Evolutionary conservation across 2,329 filamentous ascomycete species (phyloP).

Genomic region (Biscogniauxia sp.): DNA sequence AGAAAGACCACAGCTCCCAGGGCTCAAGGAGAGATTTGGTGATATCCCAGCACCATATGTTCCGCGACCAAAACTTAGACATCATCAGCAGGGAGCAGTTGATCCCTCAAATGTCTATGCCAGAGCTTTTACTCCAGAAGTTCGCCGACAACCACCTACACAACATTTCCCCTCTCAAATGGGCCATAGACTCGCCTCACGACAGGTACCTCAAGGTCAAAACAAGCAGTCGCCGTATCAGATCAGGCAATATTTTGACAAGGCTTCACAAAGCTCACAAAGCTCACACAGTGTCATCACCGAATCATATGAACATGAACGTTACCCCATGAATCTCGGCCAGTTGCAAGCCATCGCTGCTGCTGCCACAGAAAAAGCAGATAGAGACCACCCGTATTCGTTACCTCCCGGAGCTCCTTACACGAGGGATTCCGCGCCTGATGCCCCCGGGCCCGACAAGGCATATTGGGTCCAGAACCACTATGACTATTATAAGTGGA

Average conservation of each 20-base stretch:
- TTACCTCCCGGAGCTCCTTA: not conserved
- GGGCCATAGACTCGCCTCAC: not conserved
- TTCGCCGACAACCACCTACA: not conserved
- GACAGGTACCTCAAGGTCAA: not conserved
- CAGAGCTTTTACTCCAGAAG: not conserved
- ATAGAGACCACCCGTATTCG: not conserved
- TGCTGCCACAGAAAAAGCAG: not conserved
- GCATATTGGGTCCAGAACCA: not conserved
- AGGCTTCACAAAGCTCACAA: not conserved
- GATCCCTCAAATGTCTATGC: not conserved
- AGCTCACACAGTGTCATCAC: not conserved
- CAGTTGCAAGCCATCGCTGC: not conserved
- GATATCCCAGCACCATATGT: too few relatives aligned
- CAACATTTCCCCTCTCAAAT: not conserved
- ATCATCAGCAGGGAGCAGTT: not conserved
- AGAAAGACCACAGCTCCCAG: too few relatives aligned
- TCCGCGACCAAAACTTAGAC: not conserved
- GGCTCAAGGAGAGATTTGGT: too few relatives aligned
- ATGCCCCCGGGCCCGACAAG: not conserved
- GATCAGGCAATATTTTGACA: not conserved
- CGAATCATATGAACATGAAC: not conserved
- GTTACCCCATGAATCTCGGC: not conserved
- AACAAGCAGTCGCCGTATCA: not conserved
- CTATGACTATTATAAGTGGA: not conserved
- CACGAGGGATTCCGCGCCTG: not conserved